Evolutionary conservation across 2,329 filamentous ascomycete species (phyloP).

Genomic region (Fusarium pseudocircinatum): DNA sequence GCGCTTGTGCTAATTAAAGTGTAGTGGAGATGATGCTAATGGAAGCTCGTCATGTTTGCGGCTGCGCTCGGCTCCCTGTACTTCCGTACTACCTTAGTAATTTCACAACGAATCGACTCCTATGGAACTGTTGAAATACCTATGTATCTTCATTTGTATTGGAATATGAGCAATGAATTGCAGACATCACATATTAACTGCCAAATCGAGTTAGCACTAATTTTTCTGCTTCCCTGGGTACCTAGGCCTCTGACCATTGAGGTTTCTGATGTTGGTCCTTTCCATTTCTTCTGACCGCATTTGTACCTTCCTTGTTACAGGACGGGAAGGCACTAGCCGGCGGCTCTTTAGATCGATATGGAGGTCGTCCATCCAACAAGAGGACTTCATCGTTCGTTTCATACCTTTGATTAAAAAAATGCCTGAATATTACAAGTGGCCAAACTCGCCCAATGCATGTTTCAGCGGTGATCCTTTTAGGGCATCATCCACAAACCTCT

Average conservation of each 20-base stretch:
- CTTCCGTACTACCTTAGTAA: slow-evolving; percentile 9
- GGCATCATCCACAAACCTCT: slow-evolving; percentile 7
- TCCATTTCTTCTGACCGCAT: slow-evolving; percentile 3
- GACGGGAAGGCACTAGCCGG: not conserved
- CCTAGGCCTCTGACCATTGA: not conserved
- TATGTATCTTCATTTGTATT: not conserved
- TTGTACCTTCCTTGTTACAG: not conserved
- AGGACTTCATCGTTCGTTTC: not conserved
- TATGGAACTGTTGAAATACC: not conserved
- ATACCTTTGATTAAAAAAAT: not conserved
- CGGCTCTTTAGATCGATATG: not conserved
- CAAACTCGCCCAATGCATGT: not conserved
- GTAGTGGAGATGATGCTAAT: slow-evolving; percentile 7
- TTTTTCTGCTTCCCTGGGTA: not conserved
- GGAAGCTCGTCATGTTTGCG: slow-evolving; percentile 4
- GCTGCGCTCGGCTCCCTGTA: slow-evolving; percentile 26
- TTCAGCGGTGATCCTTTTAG: not conserved
- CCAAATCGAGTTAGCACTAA: not conserved
- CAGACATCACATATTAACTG: not conserved
- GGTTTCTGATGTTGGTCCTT: not conserved
- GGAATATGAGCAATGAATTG: not conserved
- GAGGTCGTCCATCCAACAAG: not conserved
- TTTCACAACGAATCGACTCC: not conserved
- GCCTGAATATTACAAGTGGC: not conserved
- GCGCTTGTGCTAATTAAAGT: slow-evolving; percentile 21